phyloP scores from a whole-genome alignment of 805 yeast genomes.

The Scheffersomyces coipomensis region DNA sequence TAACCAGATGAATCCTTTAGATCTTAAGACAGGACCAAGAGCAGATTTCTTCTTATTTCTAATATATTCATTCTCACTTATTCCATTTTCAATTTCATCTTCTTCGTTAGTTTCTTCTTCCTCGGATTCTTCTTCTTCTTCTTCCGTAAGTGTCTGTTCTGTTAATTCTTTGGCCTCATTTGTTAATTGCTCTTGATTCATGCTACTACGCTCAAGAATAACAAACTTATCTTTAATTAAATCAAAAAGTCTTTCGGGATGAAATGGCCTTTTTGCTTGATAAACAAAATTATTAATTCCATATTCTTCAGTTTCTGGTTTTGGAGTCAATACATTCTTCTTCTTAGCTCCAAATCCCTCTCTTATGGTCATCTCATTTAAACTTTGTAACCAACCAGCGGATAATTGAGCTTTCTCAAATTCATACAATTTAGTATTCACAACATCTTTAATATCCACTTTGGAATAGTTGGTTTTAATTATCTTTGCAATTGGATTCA shows the following conservation, averaged over 20 bases:
- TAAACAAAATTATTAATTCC: conserved; percentile 45
- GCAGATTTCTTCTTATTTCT: conserved; percentile 33
- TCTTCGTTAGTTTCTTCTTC: conserved; percentile 11
- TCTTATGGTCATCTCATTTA: conserved; percentile 34
- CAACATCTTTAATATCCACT: conserved; percentile 31
- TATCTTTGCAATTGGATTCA: conserved; percentile 45
- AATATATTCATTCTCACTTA: conserved; percentile 21
- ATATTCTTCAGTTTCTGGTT: conserved; percentile 47
- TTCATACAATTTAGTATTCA: conserved; percentile 36
- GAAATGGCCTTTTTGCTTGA: conserved; percentile 41
- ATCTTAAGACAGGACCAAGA: conserved; percentile 36
- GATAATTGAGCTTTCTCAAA: conserved; percentile 42
- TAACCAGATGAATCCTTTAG: conserved; percentile 47
- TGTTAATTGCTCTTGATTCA: no score
- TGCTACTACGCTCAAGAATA: conserved; percentile 18
- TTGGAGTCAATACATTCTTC: conserved; percentile 27
- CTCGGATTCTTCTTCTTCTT: conserved; percentile 8
- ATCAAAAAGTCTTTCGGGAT: conserved; percentile 40
- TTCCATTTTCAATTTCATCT: conserved; percentile 9
- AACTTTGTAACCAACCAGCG: conserved; percentile 46
- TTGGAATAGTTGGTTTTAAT: conserved; percentile 34
- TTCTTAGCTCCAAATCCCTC: conserved; percentile 25
- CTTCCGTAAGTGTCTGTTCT: conserved; percentile 6
- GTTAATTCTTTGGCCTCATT: conserved; percentile 12
- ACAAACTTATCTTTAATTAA: conserved; percentile 35